Evolutionary conservation across 108 stramenopile species (phyloP).

Genomic region (Cafeteria roenbergensis): DNA sequence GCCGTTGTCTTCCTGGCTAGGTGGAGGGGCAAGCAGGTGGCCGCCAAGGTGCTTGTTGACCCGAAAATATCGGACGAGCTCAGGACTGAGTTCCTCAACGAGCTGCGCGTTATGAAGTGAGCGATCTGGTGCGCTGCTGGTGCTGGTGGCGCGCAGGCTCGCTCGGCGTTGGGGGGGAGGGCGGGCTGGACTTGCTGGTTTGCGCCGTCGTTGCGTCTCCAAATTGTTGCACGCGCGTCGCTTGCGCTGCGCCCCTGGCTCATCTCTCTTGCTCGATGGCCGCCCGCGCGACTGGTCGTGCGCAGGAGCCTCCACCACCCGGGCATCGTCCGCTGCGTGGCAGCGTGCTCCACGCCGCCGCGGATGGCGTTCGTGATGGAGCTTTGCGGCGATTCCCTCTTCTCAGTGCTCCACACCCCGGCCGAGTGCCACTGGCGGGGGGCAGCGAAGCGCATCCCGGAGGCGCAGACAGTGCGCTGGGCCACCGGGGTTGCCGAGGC

Average conservation of each 20-base stretch:
- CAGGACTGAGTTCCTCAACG: conserved; percentile 41
- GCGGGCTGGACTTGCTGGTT: no score
- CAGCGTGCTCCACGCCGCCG: conserved; percentile 28
- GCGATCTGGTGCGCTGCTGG: no score
- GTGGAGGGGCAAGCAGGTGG: conserved; percentile 19
- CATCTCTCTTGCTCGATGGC: no score
- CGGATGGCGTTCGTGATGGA: conserved; percentile 51
- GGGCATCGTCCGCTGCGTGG: conserved; percentile 34
- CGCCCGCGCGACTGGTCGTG: no score
- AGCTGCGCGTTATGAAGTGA: conserved; percentile 31
- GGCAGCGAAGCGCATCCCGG: conserved; percentile 18
- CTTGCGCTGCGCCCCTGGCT: no score
- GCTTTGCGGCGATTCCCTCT: conserved; percentile 72
- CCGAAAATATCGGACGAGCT: conserved; percentile 23
- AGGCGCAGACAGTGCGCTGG: not conserved
- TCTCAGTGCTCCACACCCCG: conserved; percentile 75
- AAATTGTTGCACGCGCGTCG: no score
- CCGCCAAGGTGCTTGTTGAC: conserved; percentile 36
- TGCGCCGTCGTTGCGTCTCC: no score
- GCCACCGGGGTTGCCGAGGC: conserved; percentile 77
- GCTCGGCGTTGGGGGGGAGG: no score
- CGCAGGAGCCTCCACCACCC: conserved; percentile 23
- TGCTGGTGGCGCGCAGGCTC: no score
- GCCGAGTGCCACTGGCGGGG: conserved; percentile 42
- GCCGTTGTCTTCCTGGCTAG: conserved; percentile 29